Conservation (phyloP, 805 yeast species). For the Nakazawaea wyomingensis region DNA sequence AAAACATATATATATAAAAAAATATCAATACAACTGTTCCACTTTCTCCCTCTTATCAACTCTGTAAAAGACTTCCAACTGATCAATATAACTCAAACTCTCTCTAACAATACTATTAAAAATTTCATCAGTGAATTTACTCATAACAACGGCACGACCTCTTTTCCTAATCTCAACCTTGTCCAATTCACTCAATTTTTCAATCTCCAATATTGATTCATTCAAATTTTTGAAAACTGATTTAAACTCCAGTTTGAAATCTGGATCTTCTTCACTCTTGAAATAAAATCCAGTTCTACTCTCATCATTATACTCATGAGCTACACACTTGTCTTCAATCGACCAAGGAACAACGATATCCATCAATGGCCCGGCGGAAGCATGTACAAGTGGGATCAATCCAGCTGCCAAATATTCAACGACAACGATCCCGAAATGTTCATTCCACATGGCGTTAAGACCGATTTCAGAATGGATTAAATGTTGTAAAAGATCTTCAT, state of each 20-base stretch:
- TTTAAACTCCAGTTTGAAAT: constrained; percentile 29
- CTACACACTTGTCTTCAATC: constrained; percentile 21
- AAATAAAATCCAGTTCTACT: constrained; percentile 77
- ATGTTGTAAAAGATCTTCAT: constrained; percentile 50
- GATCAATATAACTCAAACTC: constrained; percentile 9
- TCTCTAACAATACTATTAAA: constrained; percentile 7
- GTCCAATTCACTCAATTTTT: constrained; percentile 18
- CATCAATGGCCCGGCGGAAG: constrained; percentile 88
- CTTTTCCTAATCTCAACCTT: constrained; percentile 15
- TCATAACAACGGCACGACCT: constrained; percentile 9
- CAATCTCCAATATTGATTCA: constrained; percentile 38
- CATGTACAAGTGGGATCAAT: constrained; percentile 83
- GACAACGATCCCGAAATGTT: constrained; percentile 96
- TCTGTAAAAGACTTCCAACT: constrained; percentile 11
- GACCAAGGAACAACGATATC: constrained; percentile 74
- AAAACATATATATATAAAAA: neutral
- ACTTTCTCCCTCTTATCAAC: constrained; percentile 22
- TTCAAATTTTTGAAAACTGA: constrained; percentile 39
- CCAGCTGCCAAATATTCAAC: constrained; percentile 91
- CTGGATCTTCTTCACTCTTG: constrained; percentile 68
- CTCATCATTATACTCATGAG: constrained; percentile 22
- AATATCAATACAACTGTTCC: constrained; percentile 22
- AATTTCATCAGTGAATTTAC: constrained; percentile 9
- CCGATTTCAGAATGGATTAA: constrained; percentile 65
- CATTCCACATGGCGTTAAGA: constrained; percentile 98